These are phyloP conservation scores for Pharus latifolius DNA, from an alignment of 176 grass and related monocot genomes.

Conservation along the genomic window DNA sequence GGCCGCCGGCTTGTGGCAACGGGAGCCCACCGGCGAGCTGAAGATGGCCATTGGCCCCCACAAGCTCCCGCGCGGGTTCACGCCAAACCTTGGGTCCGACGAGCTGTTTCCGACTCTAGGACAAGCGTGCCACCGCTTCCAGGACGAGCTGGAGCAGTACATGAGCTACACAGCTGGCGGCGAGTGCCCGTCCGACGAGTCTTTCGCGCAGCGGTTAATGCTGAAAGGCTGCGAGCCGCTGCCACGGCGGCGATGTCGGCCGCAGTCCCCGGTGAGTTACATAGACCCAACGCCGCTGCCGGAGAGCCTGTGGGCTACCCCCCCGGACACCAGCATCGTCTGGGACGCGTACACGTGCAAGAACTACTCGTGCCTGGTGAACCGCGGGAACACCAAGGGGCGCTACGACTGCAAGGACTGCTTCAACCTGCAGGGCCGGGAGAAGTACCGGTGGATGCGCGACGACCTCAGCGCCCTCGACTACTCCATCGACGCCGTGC, in stretches of 20 bases:
- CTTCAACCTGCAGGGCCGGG: conserved; percentile 32
- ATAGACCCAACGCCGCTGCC: conserved; percentile 24
- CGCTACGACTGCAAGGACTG: conserved; percentile 57
- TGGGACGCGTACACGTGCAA: conserved; percentile 59
- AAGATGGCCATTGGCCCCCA: conserved; percentile 34
- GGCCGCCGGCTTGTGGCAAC: not conserved
- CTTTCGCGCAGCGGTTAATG: conserved; percentile 39
- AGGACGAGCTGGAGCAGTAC: conserved; percentile 24
- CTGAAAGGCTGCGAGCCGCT: conserved; percentile 61
- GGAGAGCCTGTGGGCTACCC: conserved; percentile 34
- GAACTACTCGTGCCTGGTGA: conserved; percentile 37
- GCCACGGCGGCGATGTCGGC: conserved; percentile 48
- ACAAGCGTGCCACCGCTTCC: conserved; percentile 22
- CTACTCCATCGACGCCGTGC: conserved; percentile 43
- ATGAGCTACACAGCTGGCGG: conserved; percentile 40
- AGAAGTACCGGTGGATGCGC: conserved; percentile 36
- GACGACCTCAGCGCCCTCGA: conserved; percentile 12
- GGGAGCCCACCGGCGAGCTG: conserved; percentile 30
- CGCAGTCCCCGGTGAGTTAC: conserved; percentile 27
- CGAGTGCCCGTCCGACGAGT: conserved; percentile 57
- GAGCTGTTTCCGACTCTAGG: conserved; percentile 37
- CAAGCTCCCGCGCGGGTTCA: conserved; percentile 37
- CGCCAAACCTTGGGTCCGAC: conserved; percentile 22
- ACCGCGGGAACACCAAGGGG: not conserved
- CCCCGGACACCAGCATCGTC: conserved; percentile 35